Evolutionary conservation across 768 basidiomycete genomes (phyloP).

Genomic region (Leucocoprinus leucothites): DNA sequence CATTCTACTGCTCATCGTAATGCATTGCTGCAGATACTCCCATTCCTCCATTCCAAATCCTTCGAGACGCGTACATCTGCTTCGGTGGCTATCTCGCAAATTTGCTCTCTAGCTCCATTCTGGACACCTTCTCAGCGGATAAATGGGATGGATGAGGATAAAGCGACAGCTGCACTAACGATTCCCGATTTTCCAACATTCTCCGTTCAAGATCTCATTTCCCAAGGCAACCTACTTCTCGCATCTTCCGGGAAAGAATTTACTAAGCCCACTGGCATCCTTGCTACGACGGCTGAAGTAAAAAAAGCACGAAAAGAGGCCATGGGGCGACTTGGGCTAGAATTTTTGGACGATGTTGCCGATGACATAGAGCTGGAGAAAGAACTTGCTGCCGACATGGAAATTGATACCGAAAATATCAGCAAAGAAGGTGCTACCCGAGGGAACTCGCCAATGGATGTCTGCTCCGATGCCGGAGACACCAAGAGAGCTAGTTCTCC

Average conservation of each 20-base stretch:
- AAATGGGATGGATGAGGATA: slow-evolving; percentile 22
- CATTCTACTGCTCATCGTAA: slow-evolving; percentile 12
- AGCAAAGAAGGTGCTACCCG: slow-evolving; percentile 3
- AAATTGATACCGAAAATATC: slow-evolving; percentile 36
- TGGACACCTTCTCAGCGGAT: slow-evolving; percentile 58
- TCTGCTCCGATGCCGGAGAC: slow-evolving; percentile 34
- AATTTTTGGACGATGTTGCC: slow-evolving; percentile 75
- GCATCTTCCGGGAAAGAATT: slow-evolving; percentile 96
- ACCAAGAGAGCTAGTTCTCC: slow-evolving; percentile 35
- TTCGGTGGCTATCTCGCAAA: slow-evolving; percentile 82
- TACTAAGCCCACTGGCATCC: slow-evolving; percentile 64
- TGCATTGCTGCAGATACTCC: slow-evolving; percentile 62
- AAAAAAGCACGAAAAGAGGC: slow-evolving; percentile 87
- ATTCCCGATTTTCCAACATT: slow-evolving; percentile 69
- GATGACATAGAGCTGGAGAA: slow-evolving; percentile 87
- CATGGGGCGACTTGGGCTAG: slow-evolving; percentile 83
- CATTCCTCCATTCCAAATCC: slow-evolving; percentile 88
- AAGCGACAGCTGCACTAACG: slow-evolving; percentile 22
- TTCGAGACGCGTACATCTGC: slow-evolving; percentile 90
- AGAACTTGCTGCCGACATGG: slow-evolving; percentile 64
- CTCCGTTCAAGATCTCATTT: slow-evolving; percentile 72
- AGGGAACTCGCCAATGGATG: slow-evolving; percentile 24
- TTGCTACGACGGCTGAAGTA: slow-evolving; percentile 74
- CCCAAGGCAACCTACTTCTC: slow-evolving; percentile 75
- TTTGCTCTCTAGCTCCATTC: slow-evolving; percentile 78